Percentiles rank a stretch among this genome's conserved stretches.
These are phyloP conservation scores for Pichia membranifaciens DNA, from an alignment of 805 yeast species.

Conservation along the genomic window DNA sequence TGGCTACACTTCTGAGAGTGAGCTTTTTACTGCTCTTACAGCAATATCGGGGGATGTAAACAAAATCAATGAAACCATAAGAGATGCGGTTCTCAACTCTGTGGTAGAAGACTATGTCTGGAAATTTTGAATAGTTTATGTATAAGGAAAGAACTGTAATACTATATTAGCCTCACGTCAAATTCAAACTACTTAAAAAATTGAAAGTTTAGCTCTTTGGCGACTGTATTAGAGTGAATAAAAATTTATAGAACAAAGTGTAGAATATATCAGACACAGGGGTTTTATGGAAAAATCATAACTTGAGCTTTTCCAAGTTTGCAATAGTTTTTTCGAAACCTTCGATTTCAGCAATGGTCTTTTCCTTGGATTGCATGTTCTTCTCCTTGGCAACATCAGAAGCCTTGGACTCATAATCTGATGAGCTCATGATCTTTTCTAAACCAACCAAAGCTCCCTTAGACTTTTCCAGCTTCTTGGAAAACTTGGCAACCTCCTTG, in stretches of 20 bases:
- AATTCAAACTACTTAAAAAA: background rate
- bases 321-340: conserved; percentile 82
- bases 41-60: conserved; percentile 44
- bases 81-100: conserved; percentile 43
- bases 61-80: conserved; percentile 37
- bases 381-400: conserved; percentile 73
- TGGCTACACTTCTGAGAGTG: conserved; percentile 59
- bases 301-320: conserved; percentile 74
- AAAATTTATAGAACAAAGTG: background rate
- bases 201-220: background rate
- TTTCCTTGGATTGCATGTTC: conserved; percentile 62
- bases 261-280: background rate
- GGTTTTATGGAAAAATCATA: conserved; percentile 26
- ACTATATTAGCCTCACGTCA: too few relatives aligned
- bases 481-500: conserved; percentile 79
- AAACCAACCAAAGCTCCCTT: conserved; percentile 53
- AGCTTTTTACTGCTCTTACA: conserved; percentile 49
- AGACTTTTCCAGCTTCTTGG: conserved; percentile 66
- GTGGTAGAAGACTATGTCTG: conserved; percentile 55
- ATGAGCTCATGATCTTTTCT: conserved; percentile 60
- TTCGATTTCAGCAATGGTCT: conserved; percentile 77
- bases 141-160: too few relatives aligned
- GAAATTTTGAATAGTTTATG: conserved; percentile 29
- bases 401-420: conserved; percentile 85
- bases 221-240: background rate